Evolutionary conservation across 2,329 filamentous ascomycete genomes (phyloP).

Genomic region (Fusarium setosum): DNA sequence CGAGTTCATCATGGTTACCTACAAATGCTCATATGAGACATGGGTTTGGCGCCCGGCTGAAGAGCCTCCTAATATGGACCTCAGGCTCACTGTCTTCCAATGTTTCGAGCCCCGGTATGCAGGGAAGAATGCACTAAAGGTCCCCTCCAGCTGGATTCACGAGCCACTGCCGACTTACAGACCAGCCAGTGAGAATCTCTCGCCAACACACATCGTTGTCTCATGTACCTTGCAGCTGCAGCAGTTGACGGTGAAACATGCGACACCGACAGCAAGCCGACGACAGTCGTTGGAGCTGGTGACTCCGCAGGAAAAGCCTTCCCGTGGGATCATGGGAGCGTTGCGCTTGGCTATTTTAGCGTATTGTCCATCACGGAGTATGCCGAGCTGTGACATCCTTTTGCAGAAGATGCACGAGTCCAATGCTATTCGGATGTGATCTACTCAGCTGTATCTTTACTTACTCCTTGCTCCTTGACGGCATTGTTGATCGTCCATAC

Average conservation of each 20-base stretch:
- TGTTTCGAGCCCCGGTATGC: conserved; percentile 15
- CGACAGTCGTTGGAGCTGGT: not conserved
- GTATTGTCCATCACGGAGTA: not conserved
- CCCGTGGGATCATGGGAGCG: not conserved
- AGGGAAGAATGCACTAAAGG: conserved; percentile 4
- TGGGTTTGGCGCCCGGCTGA: too few species aligned
- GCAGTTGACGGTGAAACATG: conserved; percentile 24
- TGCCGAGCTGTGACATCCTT: not conserved
- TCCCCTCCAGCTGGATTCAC: conserved; percentile 1
- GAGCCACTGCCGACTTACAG: not conserved
- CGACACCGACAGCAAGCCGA: conserved; percentile 19
- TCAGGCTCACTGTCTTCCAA: not conserved
- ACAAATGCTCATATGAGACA: too few species aligned
- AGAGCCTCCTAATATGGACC: not conserved
- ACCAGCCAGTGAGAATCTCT: not conserved
- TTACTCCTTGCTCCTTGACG: not conserved
- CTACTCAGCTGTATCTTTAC: too few species aligned
- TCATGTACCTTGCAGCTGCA: conserved; percentile 35
- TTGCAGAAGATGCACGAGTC: not conserved
- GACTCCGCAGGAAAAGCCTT: conserved; percentile 7
- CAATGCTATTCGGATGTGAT: not conserved
- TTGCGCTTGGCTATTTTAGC: not conserved
- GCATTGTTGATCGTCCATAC: not conserved
- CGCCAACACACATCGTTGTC: conserved; percentile 11
- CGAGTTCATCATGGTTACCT: too few species aligned